Evolutionary conservation across 495 filamentous ascomycete species (phyloP).

Genomic region (Delitschia confertaspora): DNA sequence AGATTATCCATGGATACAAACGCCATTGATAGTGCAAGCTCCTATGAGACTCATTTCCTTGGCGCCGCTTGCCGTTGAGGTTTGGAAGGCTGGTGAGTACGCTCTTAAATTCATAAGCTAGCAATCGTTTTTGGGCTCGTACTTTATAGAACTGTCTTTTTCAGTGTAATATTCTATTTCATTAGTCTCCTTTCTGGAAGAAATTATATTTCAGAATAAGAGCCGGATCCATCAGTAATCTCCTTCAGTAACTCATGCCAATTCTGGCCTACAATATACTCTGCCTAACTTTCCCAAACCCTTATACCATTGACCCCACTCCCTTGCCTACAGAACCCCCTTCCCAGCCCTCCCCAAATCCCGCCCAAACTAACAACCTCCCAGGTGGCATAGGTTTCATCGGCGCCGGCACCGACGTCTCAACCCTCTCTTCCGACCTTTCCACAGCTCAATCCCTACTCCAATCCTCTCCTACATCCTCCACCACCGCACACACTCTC

Average conservation of each 20-base stretch:
- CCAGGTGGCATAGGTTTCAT: conserved; percentile 40
- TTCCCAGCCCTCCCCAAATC: background rate
- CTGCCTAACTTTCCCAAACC: background rate
- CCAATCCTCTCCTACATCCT: conserved; percentile 12
- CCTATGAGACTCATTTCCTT: conserved; percentile 67
- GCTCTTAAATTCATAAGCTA: background rate
- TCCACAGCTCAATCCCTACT: conserved; percentile 21
- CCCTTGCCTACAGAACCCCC: background rate
- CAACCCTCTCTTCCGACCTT: conserved; percentile 27
- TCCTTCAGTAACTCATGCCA: no score
- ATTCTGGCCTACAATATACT: no score
- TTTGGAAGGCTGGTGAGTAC: conserved; percentile 49
- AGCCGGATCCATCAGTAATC: no score
- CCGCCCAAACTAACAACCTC: conserved; percentile 2
- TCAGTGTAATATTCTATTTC: background rate
- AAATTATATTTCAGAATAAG: no score
- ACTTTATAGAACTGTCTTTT: background rate
- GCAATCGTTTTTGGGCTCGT: background rate
- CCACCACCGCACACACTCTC: conserved; percentile 31
- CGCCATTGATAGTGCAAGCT: conserved; percentile 56
- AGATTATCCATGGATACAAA: conserved; percentile 54
- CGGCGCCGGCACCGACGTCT: conserved; percentile 32
- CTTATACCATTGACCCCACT: background rate
- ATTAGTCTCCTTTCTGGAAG: no score
- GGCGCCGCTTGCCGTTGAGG: conserved; percentile 46